A percentile compares a stretch with the other conserved stretches of the same genome.
Conservation (phyloP, 2,329 filamentous ascomycete species). For the Hysterium pulicare region DNA sequence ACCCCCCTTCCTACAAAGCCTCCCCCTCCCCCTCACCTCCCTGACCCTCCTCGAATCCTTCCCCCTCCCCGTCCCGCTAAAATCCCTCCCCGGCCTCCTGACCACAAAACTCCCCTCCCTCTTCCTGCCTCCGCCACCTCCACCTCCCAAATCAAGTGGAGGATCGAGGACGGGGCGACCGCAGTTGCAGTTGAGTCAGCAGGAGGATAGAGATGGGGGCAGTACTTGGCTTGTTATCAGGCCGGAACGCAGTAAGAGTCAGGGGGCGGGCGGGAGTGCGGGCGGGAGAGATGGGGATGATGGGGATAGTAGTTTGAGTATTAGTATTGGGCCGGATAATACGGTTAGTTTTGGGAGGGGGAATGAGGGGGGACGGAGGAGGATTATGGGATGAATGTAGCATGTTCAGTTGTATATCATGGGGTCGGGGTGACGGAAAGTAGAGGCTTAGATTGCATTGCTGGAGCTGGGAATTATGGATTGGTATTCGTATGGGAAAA, state of each 20-base stretch:
- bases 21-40: constrained; percentile 32
- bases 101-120: constrained; percentile 24
- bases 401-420: not conserved
- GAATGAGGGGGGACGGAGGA: constrained; percentile 18
- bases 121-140: constrained; percentile 27
- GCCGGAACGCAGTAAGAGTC: constrained; percentile 31
- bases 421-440: too few species aligned
- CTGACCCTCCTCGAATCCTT: constrained; percentile 32
- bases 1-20: constrained; percentile 26
- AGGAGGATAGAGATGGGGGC: constrained; percentile 31
- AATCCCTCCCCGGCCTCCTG: constrained; percentile 21
- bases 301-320: constrained; percentile 32
- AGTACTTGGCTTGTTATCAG: constrained; percentile 37
- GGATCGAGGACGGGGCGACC: constrained; percentile 17
- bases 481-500: too few species aligned
- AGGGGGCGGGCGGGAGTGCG: constrained; percentile 17
- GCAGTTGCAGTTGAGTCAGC: constrained; percentile 33
- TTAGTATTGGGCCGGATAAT: constrained; percentile 36
- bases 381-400: constrained; percentile 17
- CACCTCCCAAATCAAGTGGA: constrained; percentile 8
- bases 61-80: constrained; percentile 26
- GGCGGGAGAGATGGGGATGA: constrained; percentile 21
- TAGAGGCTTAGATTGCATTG: too few species aligned
- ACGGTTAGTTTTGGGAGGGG: constrained; percentile 37
- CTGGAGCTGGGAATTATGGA: too few species aligned